phyloP scores from a whole-genome alignment of 768 basidiomycete genomes.

The Hericium rajendrae region DNA sequence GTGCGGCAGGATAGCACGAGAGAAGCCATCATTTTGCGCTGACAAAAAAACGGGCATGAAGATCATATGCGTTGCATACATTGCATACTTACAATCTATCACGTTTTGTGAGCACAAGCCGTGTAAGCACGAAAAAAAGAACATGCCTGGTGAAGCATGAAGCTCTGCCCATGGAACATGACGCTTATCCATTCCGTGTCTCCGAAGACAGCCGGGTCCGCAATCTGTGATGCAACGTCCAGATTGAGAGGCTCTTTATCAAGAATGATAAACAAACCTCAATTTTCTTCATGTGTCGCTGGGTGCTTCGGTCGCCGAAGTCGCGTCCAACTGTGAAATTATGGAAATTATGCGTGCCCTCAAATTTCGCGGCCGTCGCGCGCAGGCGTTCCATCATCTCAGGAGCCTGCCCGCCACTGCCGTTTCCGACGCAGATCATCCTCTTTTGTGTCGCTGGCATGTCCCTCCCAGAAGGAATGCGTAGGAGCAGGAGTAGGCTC shows the following conservation, averaged over 20 bases:
- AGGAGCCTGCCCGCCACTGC: constrained; percentile 52
- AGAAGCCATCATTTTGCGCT: constrained; percentile 97
- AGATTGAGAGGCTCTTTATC: not conserved
- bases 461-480: constrained; percentile 56
- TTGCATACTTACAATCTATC: constrained; percentile 38
- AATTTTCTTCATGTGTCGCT: constrained; percentile 82
- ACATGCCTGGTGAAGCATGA: constrained; percentile 95
- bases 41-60: constrained; percentile 7
- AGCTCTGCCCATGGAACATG: constrained; percentile 92
- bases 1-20: constrained; percentile 76
- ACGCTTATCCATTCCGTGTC: constrained; percentile 94
- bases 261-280: constrained; percentile 32
- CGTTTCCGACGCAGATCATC: constrained; percentile 62
- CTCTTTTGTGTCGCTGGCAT: constrained; percentile 31
- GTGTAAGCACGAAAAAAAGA: constrained; percentile 2
- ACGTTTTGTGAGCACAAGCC: not conserved
- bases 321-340: constrained; percentile 91
- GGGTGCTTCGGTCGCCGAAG: constrained; percentile 71
- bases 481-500: constrained; percentile 13
- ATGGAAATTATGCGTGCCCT: constrained; percentile 94
- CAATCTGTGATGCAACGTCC: constrained; percentile 35
- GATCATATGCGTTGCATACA: constrained; percentile 8
- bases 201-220: constrained; percentile 82
- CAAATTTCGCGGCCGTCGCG: constrained; percentile 49
- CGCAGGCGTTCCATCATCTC: constrained; percentile 50